Conservation (phyloP, 192 early-diverging fungal species). For the Jimgerdemannia flammicorona region DNA sequence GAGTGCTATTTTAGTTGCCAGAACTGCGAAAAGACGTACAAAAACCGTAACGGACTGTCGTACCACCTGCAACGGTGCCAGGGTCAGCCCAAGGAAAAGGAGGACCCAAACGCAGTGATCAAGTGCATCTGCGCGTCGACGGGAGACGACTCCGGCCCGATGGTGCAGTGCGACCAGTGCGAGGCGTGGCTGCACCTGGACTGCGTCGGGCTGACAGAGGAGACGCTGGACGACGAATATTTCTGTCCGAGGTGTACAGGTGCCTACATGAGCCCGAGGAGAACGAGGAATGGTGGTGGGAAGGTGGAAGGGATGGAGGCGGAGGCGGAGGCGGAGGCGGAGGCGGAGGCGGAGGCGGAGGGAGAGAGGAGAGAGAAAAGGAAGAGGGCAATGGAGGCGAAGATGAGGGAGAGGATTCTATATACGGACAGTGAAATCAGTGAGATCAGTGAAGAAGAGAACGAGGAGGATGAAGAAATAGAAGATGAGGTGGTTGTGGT, state of each 20-base stretch:
- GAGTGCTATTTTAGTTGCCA: slow-evolving; percentile 39
- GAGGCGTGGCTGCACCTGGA: slow-evolving; percentile 68
- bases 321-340: neutral
- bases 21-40: slow-evolving; percentile 60
- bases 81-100: slow-evolving; percentile 22
- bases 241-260: slow-evolving; percentile 57
- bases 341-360: neutral
- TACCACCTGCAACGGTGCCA: slow-evolving; percentile 32
- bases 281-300: neutral
- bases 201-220: slow-evolving; percentile 59
- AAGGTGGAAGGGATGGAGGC: neutral
- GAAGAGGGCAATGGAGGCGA: no score
- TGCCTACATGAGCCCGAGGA: neutral
- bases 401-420: no score
- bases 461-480: no score
- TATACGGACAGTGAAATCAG: no score
- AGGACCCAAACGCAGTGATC: slow-evolving; percentile 29
- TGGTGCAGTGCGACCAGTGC: slow-evolving; percentile 77
- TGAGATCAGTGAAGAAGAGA: no score
- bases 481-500: neutral
- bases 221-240: slow-evolving; percentile 55
- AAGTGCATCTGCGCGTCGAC: slow-evolving; percentile 46
- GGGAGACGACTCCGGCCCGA: slow-evolving; percentile 44
- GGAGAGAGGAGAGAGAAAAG: neutral
- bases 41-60: slow-evolving; percentile 53